These are phyloP conservation scores for Xylogone sp. DNA, from an alignment of 2,329 filamentous ascomycete genomes.

Conservation along the genomic window DNA sequence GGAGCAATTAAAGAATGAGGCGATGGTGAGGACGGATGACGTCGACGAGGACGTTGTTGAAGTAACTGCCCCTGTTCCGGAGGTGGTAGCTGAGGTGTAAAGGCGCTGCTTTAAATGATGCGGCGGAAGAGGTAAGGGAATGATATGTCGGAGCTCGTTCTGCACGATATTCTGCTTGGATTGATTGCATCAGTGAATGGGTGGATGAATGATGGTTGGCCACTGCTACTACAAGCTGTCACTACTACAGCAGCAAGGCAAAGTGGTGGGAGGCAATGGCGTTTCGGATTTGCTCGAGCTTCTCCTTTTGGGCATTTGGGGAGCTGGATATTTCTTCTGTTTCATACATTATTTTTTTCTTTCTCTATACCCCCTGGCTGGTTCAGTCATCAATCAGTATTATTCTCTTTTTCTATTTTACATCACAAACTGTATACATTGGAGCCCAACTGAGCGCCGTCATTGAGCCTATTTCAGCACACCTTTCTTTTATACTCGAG, in stretches of 20 bases:
- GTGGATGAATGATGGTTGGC: not conserved
- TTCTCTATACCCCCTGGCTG: not conserved
- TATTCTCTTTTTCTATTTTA: not conserved
- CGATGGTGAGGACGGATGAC: conserved; percentile 8
- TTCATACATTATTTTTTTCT: not conserved
- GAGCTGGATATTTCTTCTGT: not conserved
- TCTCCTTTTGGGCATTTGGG: not conserved
- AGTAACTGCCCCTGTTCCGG: not conserved
- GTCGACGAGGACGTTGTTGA: not conserved
- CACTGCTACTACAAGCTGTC: not conserved
- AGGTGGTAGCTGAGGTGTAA: conserved; percentile 9
- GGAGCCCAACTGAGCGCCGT: not conserved
- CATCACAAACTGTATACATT: not conserved
- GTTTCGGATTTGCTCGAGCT: not conserved
- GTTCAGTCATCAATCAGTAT: not conserved
- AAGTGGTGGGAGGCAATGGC: not conserved
- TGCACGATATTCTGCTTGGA: not conserved
- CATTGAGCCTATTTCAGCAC: not conserved
- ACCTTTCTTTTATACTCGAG: no score
- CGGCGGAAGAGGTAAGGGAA: not conserved
- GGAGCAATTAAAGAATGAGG: conserved; percentile 8
- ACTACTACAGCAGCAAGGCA: not conserved
- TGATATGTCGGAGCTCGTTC: not conserved
- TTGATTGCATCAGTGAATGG: not conserved
- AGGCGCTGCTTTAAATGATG: not conserved